Evolutionary conservation across 176 grass and related monocot genomes (phyloP).

Genomic region (Panicum miliaceum): DNA sequence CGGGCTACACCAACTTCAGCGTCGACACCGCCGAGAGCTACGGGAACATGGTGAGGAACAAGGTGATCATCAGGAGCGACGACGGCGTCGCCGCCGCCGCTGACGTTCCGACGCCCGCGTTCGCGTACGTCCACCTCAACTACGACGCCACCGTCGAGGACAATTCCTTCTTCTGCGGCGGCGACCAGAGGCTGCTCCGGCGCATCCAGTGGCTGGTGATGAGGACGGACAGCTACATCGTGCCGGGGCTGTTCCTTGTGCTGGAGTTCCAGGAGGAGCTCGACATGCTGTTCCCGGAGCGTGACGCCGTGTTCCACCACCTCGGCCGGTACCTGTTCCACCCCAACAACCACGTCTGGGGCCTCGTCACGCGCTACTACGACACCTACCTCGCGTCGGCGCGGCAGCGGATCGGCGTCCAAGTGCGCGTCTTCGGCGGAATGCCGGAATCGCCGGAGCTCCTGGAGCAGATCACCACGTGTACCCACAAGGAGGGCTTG

Average conservation of each 20-base stretch:
- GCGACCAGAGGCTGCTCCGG: slow-evolving; percentile 58
- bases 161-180: slow-evolving; percentile 65
- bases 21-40: slow-evolving; percentile 50
- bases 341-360: slow-evolving; percentile 75
- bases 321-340: slow-evolving; percentile 73
- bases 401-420: slow-evolving; percentile 51
- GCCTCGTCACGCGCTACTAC: slow-evolving; percentile 67
- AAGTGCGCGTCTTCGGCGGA: slow-evolving; percentile 54
- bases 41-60: slow-evolving; percentile 51
- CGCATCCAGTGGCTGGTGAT: slow-evolving; percentile 61
- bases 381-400: slow-evolving; percentile 50
- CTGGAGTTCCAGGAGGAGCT: slow-evolving; percentile 55
- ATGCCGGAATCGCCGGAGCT: slow-evolving; percentile 24
- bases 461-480: slow-evolving; percentile 53
- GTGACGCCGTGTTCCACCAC: slow-evolving; percentile 75
- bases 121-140: slow-evolving; percentile 58
- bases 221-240: slow-evolving; percentile 63
- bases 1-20: slow-evolving; percentile 46
- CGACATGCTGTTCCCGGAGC: slow-evolving; percentile 61
- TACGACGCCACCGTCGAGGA: slow-evolving; percentile 21
- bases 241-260: slow-evolving; percentile 59
- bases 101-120: slow-evolving; percentile 23
- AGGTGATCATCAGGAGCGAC: slow-evolving; percentile 21
- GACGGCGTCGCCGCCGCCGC: not conserved
- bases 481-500: slow-evolving; percentile 23